Evolutionary conservation across 305 asterid genomes (phyloP), one percentile per base, ranked within the genome.

Genomic region (Fraxinus velutina): DNA sequence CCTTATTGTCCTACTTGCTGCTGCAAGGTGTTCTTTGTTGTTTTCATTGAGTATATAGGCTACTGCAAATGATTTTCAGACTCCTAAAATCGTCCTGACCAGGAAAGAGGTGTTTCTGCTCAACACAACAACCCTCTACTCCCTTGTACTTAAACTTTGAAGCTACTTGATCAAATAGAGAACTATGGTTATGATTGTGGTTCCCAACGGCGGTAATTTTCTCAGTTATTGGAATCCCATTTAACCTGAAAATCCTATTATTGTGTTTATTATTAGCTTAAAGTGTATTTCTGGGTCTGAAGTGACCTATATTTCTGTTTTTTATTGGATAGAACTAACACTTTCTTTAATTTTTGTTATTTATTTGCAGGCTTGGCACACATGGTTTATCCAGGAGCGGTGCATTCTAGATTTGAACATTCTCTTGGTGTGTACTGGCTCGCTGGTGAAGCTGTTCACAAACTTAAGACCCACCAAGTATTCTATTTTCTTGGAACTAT

Each of bases 371-470:
- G 99, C 80, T 79, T 93, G 94, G 90, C 87, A 22, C 86, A 92
- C 89, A 89, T 93, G 97, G 97, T 93, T 74, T 93, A 90, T 85
- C 97, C 99, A 44, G 99, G 99, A 73, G 98, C 99, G 8, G 97
- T 95, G 80, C 99, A 95, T 83, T 93, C 98, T 84, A 91, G 99
- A 89, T 96, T 94, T 88, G 98, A 94, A 83, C 99, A 95, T 85
- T 93, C 98, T 77, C 98, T 95, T 83, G 99, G 99, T 81, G 99
- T 92, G 78, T 96, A 93, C 81, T 91, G 95, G 96, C 94, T 96
- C 70, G 97, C 98, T 84, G 92, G 94, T 81, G 92, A 92, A 82
- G 93, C 97, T 50, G 89, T 92, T 88, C 92, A 92, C 75, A 93
- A 82, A 82, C 96, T 96, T 72, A 91, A 89, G 81, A 80, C 75